These are phyloP conservation scores for Chenopodium berlandieri DNA, from an alignment of 148 eudicot species.

Conservation along the genomic window DNA sequence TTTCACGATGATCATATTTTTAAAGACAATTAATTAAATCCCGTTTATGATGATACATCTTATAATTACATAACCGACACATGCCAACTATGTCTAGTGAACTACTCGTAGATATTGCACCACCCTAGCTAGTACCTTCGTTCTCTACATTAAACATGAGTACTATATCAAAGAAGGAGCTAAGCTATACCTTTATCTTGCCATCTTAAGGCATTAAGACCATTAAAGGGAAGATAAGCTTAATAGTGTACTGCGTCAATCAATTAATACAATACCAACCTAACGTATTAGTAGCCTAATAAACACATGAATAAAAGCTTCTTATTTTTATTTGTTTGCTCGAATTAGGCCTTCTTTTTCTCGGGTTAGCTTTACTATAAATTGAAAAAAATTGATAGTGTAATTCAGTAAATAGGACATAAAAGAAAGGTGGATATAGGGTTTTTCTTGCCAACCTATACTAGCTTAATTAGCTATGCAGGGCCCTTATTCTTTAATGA, in stretches of 20 bases:
- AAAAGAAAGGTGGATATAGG: neutral
- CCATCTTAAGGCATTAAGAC: neutral
- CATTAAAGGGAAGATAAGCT: neutral
- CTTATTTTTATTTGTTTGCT: neutral
- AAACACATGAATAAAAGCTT: neutral
- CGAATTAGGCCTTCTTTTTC: neutral
- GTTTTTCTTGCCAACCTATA: neutral
- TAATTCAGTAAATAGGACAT: neutral
- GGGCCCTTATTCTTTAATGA: constrained; percentile 8
- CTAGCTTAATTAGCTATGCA: no score
- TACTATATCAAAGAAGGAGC: neutral
- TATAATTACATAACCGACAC: no score
- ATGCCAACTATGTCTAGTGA: no score
- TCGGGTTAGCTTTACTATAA: neutral
- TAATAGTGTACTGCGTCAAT: neutral
- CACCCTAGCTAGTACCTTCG: no score
- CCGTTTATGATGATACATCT: no score
- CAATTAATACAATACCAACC: neutral
- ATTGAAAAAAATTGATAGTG: neutral
- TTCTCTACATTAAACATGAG: neutral
- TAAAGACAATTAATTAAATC: no score
- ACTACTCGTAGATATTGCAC: no score
- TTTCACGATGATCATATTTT: no score
- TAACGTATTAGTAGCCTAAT: neutral
- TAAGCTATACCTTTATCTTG: neutral